Conservation (phyloP, 139 green algal species). For the Chlamydomonas incerta region DNA sequence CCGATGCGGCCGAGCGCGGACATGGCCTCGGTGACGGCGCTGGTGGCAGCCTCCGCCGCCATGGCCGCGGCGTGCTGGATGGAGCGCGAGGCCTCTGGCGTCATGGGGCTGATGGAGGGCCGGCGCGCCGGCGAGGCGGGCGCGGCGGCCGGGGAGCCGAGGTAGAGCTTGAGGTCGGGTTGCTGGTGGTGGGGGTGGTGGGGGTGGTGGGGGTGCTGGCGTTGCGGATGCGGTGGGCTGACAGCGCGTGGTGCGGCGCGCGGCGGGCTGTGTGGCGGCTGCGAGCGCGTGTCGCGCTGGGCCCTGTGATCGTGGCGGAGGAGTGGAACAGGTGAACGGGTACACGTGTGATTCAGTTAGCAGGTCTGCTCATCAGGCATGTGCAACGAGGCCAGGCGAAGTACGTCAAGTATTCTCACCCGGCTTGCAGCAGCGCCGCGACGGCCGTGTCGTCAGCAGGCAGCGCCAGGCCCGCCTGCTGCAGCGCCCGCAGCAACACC, state of each 20-base stretch:
- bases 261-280: too few relatives aligned
- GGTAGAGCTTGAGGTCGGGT: not conserved
- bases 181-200: not conserved
- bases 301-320: too few relatives aligned
- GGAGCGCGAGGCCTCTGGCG: slow-evolving; percentile 6
- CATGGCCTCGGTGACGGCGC: slow-evolving; percentile 29
- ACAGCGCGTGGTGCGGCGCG: too few relatives aligned
- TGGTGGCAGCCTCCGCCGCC: slow-evolving; percentile 25
- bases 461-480: slow-evolving; percentile 10
- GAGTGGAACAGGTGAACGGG: too few relatives aligned
- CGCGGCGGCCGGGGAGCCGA: not conserved
- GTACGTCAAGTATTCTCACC: too few relatives aligned
- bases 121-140: not conserved
- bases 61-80: slow-evolving; percentile 38
- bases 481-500: slow-evolving; percentile 9
- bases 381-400: too few relatives aligned
- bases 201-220: too few relatives aligned
- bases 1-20: slow-evolving; percentile 21
- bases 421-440: not conserved
- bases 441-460: not conserved
- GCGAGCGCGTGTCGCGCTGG: too few relatives aligned
- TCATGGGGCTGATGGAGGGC: slow-evolving; percentile 19
- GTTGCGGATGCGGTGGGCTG: too few relatives aligned
- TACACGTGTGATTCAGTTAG: too few relatives aligned
- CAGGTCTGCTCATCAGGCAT: too few relatives aligned